Base-by-base conservation (phyloP, 305 asterid genomes). In the Solanum hybrid region DNA sequence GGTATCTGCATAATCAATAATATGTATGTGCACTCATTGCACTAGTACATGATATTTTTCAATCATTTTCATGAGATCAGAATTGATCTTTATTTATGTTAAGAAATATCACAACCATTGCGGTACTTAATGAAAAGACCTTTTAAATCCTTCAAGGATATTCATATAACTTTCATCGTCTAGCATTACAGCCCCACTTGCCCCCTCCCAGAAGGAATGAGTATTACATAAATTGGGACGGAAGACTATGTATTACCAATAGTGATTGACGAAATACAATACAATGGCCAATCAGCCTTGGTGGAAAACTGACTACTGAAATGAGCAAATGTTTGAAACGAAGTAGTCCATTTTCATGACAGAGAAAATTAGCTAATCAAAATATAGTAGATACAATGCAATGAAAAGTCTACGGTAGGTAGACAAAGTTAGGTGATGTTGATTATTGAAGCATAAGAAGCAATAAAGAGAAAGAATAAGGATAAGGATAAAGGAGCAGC, bases 391-490 rank as follows among this genome's bases (percentile, higher is more conserved):
- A 17, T 51, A 27, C 69, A 84, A 51, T 51, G 69, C 27, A 51
- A 5, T 31, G 22, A 34, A 32, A 81, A 31, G 87, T 56, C 42
- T 16, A 42, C 10, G 16, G 75, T 2, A 84, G 87, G 75, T 51
- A 82, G 38, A 51, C 16, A 29, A 14, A 81, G 46, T 85, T 69
- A 85, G 51, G 76, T 38, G 32, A 56, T 11, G 92, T 69, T 89
- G 93, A 91, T 89, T 7, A 90, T 79, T 29, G 94, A 93, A 89
- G 91, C 91, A 89, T 91, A 96, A 82, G 95, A 95, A 81, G 93
- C 93, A 76, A 94, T 75, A 38, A 93, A 90, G 85, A 94, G 76
- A 37, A 94, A 66, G 91, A 71, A 89, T 78, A 92, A 90, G 64
- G 93, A 35, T 77, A 93, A 35, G 64, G 93, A 35, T 69, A 93